A percentile compares a stretch with the other conserved stretches of the same genome.
Evolutionary conservation across 495 filamentous ascomycete genomes (phyloP).

Genomic region (Podospora tetraspora): DNA sequence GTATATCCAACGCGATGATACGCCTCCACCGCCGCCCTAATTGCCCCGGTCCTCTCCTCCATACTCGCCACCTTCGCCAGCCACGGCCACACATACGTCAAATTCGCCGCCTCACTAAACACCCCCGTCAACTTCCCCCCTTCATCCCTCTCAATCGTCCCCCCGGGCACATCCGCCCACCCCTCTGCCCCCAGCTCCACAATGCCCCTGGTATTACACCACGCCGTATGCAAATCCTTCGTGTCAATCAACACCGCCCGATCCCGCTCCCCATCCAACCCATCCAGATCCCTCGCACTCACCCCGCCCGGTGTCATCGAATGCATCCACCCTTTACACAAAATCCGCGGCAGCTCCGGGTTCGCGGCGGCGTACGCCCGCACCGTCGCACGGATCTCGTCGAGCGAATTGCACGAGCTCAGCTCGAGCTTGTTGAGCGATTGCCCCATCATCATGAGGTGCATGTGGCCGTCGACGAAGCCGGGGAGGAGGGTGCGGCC

Average conservation of each 20-base stretch:
- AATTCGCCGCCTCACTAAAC: conserved; percentile 52
- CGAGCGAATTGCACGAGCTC: conserved; percentile 47
- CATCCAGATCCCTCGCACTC: conserved; percentile 51
- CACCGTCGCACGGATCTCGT: conserved; percentile 50
- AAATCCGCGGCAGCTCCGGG: conserved; percentile 46
- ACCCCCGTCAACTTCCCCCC: conserved; percentile 50
- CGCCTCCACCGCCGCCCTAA: conserved; percentile 44
- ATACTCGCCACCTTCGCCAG: conserved; percentile 47
- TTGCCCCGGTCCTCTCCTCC: conserved; percentile 48
- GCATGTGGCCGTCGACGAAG: conserved; percentile 62
- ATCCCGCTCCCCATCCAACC: conserved; percentile 46
- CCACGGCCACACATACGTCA: conserved; percentile 55
- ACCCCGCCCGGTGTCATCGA: conserved; percentile 49
- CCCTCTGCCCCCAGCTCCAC: conserved; percentile 45
- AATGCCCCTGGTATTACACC: conserved; percentile 54
- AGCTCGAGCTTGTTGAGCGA: conserved; percentile 54
- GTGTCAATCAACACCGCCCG: conserved; percentile 57
- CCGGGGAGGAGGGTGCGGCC: conserved; percentile 52
- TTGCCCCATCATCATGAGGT: conserved; percentile 56
- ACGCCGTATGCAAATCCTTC: conserved; percentile 59
- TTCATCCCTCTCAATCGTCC: conserved; percentile 50
- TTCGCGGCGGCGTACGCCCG: conserved; percentile 45
- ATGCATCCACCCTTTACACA: conserved; percentile 60
- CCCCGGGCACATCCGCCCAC: conserved; percentile 50
- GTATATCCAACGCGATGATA: conserved; percentile 57